A percentile compares a stretch with the other conserved stretches of the same genome.
These are phyloP conservation scores for Wakefieldia striispora DNA, from an alignment of 768 basidiomycete genomes.

Conservation along the genomic window DNA sequence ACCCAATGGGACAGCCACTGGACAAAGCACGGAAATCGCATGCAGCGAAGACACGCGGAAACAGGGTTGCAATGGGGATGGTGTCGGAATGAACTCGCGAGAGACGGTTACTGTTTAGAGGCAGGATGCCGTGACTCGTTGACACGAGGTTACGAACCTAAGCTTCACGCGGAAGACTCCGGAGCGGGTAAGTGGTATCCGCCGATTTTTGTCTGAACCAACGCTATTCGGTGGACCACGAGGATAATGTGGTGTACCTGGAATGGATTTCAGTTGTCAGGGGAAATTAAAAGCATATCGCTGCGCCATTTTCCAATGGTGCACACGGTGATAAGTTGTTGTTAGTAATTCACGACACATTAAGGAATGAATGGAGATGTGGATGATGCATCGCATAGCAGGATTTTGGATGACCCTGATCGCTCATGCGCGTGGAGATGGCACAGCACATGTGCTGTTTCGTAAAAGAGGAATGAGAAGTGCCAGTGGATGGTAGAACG, in stretches of 20 bases:
- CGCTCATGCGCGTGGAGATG: slow-evolving; percentile 12
- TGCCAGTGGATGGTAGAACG: background rate
- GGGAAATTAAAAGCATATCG: slow-evolving; percentile 2
- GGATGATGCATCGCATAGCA: background rate
- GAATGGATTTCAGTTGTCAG: background rate
- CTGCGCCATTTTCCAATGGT: too few species aligned
- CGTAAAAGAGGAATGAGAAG: slow-evolving; percentile 8
- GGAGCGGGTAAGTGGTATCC: background rate
- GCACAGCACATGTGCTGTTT: slow-evolving; percentile 6
- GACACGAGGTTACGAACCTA: slow-evolving; percentile 21
- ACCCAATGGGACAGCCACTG: slow-evolving; percentile 4
- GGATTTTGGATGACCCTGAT: slow-evolving; percentile 13
- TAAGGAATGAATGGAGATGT: slow-evolving; percentile 3
- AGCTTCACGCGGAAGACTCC: slow-evolving; percentile 1
- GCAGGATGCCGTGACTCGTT: slow-evolving; percentile 15
- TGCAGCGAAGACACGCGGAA: slow-evolving; percentile 19
- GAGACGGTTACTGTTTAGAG: slow-evolving; percentile 14
- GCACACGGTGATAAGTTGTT: too few species aligned
- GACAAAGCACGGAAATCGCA: slow-evolving; percentile 16
- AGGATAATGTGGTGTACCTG: background rate
- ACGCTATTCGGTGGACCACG: too few species aligned
- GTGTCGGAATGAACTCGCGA: slow-evolving; percentile 13
- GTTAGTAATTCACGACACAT: background rate
- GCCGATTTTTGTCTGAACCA: background rate
- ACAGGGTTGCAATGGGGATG: slow-evolving; percentile 20